These are phyloP conservation scores for Margaritispora aquatica DNA, from an alignment of 495 filamentous ascomycete species.

Conservation along the genomic window DNA sequence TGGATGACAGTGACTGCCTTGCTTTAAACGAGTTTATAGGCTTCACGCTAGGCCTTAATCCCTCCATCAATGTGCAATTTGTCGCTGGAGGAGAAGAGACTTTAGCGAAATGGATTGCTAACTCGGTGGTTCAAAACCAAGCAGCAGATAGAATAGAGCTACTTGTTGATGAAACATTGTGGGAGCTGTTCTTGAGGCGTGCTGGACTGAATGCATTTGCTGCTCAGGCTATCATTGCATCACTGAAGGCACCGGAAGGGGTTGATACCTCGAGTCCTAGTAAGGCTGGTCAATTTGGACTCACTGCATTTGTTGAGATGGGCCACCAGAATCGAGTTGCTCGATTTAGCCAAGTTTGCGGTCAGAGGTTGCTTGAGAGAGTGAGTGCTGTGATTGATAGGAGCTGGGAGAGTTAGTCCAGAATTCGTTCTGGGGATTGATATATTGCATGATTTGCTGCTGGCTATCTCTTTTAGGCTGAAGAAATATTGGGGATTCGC, in stretches of 20 bases:
- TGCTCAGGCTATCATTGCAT: constrained; percentile 60
- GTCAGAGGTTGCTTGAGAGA: constrained; percentile 42
- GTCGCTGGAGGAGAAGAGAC: constrained; percentile 51
- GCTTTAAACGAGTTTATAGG: constrained; percentile 49
- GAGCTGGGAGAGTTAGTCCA: constrained; percentile 9
- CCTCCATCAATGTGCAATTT: constrained; percentile 41
- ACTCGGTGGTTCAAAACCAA: constrained; percentile 7
- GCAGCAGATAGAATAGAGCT: constrained; percentile 4
- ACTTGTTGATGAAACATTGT: constrained; percentile 49
- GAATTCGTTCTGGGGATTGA: neutral
- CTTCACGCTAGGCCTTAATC: constrained; percentile 39
- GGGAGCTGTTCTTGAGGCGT: constrained; percentile 69
- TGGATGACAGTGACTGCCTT: constrained; percentile 39
- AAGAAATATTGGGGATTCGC: constrained; percentile 1
- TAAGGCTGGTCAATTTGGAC: constrained; percentile 31
- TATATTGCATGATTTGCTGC: neutral
- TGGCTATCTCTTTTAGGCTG: constrained; percentile 2
- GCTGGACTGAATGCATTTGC: constrained; percentile 76
- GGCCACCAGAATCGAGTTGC: constrained; percentile 34
- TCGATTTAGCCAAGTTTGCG: constrained; percentile 42
- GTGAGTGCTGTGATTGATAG: constrained; percentile 37
- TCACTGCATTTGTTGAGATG: constrained; percentile 57
- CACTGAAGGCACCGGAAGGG: constrained; percentile 34
- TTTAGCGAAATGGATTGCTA: constrained; percentile 47
- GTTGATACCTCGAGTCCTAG: constrained; percentile 13